Evolutionary conservation across 768 basidiomycete species (phyloP).

Genomic region (Trametes cubensis): DNA sequence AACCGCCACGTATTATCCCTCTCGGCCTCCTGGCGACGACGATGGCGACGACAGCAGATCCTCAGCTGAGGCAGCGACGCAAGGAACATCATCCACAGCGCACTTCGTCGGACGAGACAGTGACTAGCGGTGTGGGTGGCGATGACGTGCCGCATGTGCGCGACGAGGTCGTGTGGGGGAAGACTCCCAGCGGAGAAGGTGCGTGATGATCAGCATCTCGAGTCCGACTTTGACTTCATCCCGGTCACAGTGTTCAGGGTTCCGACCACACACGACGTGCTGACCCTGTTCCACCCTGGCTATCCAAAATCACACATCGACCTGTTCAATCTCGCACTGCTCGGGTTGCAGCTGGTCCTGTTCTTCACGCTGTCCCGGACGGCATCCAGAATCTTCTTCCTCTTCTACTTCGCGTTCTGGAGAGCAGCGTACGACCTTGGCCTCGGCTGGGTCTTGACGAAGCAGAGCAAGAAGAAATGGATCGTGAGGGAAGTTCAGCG

Average conservation of each 20-base stretch:
- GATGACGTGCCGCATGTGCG: constrained; percentile 19
- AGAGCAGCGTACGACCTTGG: constrained; percentile 89
- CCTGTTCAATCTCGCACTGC: constrained; percentile 76
- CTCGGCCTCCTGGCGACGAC: background rate
- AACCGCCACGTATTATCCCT: constrained; percentile 7
- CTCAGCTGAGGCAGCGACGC: constrained; percentile 28
- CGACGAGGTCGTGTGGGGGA: constrained; percentile 83
- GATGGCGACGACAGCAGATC: constrained; percentile 21
- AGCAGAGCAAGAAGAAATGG: constrained; percentile 95
- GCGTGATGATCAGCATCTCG: constrained; percentile 21
- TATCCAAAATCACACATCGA: constrained; percentile 91
- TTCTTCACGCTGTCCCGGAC: constrained; percentile 66
- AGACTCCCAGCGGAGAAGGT: constrained; percentile 83
- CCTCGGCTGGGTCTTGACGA: constrained; percentile 90
- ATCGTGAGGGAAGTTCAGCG: constrained; percentile 80
- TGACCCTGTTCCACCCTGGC: constrained; percentile 83
- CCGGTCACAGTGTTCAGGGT: constrained; percentile 78
- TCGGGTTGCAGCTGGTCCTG: constrained; percentile 76
- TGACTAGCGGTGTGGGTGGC: constrained; percentile 8
- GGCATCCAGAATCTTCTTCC: constrained; percentile 67
- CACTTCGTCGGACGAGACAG: constrained; percentile 16
- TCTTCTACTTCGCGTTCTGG: constrained; percentile 93
- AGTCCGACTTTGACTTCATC: background rate
- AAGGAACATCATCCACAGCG: background rate
- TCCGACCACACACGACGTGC: constrained; percentile 88